A percentile compares a stretch with the other conserved stretches of the same genome.
Conservation (phyloP, 441 rosid genomes). For the Corymbia calophylla region DNA sequence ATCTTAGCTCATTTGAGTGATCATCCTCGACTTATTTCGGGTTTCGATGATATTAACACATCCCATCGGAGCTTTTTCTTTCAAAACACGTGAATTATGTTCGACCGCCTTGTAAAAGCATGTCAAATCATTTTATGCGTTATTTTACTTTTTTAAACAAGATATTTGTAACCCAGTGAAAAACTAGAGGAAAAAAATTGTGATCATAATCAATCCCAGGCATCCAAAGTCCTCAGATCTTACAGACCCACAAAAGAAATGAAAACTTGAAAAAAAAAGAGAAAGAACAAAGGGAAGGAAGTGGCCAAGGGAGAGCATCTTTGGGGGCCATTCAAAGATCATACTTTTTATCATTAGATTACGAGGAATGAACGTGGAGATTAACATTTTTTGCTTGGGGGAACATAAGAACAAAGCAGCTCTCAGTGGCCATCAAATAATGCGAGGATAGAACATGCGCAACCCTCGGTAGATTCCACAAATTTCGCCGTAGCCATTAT, state of each 20-base stretch:
- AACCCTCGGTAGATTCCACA: slow-evolving; percentile 32
- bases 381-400: not conserved
- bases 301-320: not conserved
- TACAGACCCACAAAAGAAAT: not conserved
- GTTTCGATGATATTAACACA: not conserved
- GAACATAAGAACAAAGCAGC: not conserved
- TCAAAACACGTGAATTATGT: not conserved
- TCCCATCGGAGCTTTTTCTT: not conserved
- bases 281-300: not conserved
- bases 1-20: not conserved
- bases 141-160: not conserved
- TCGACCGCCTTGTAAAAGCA: not conserved
- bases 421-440: slow-evolving; percentile 4
- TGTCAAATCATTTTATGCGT: not conserved
- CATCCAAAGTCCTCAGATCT: not conserved
- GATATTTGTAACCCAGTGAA: not conserved
- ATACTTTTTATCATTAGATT: not conserved
- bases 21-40: not conserved
- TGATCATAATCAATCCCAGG: not conserved
- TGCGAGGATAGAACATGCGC: slow-evolving; percentile 30
- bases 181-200: not conserved
- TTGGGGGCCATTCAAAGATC: slow-evolving; percentile 1
- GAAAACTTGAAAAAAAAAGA: not conserved
- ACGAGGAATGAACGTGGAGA: slow-evolving; percentile 1
- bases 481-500: slow-evolving; percentile 33